These are phyloP conservation scores for Apiosordaria backusii DNA, from an alignment of 495 filamentous ascomycete species.

Conservation along the genomic window DNA sequence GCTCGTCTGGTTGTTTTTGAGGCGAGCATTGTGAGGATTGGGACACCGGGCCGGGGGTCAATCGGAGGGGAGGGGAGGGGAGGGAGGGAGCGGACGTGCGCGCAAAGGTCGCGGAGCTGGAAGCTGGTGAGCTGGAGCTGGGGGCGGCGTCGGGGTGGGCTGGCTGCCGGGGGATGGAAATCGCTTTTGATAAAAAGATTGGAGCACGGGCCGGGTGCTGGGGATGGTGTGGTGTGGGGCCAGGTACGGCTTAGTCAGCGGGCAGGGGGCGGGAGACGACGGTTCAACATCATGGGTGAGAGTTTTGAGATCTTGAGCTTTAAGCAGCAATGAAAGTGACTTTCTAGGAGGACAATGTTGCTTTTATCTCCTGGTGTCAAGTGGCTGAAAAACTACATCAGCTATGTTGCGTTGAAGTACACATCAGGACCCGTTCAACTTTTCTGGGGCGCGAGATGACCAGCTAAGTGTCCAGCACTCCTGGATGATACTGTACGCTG, in stretches of 20 bases:
- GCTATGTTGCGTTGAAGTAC: too few relatives aligned
- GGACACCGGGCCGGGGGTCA: neutral
- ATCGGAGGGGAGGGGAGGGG: neutral
- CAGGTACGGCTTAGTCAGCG: constrained; percentile 11
- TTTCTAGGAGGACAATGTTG: too few relatives aligned
- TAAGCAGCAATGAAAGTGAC: too few relatives aligned
- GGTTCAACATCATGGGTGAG: neutral
- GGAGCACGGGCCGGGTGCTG: constrained; percentile 6
- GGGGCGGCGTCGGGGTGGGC: constrained; percentile 1
- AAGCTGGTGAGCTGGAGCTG: neutral
- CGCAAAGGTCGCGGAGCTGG: neutral
- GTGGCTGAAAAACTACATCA: too few relatives aligned
- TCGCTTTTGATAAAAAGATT: constrained; percentile 12
- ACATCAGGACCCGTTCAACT: too few relatives aligned
- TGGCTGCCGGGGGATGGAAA: neutral
- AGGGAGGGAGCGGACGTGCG: neutral
- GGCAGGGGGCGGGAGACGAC: neutral
- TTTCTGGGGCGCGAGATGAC: too few relatives aligned
- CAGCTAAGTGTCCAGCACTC: too few relatives aligned
- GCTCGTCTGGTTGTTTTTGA: constrained; percentile 42
- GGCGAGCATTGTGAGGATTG: constrained; percentile 44
- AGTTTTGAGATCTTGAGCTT: too few relatives aligned
- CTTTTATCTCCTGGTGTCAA: too few relatives aligned
- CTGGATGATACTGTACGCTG: too few relatives aligned
- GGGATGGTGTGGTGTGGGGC: constrained; percentile 10